Conservation (phyloP, 306 rosid species). For the Geum urbanum region DNA sequence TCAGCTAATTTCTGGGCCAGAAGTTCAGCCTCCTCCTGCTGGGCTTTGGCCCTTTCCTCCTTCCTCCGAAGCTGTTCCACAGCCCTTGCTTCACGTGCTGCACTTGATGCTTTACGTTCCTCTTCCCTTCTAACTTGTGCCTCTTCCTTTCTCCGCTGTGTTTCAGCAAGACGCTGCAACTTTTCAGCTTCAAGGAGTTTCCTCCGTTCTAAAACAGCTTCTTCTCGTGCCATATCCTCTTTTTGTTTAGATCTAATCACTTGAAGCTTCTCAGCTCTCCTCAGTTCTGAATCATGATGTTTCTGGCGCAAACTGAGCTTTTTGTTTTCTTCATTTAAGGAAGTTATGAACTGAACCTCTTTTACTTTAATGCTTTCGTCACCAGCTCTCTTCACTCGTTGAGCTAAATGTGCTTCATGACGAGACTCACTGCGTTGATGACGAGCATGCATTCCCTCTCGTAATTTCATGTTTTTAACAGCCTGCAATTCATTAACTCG, state of each 20-base stretch:
- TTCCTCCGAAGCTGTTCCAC: constrained; percentile 92
- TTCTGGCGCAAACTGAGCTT: constrained; percentile 85
- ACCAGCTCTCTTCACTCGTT: constrained; percentile 97
- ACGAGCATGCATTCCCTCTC: constrained; percentile 97
- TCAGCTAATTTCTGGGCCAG: constrained; percentile 96
- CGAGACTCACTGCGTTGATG: constrained; percentile 96
- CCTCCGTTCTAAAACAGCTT: constrained; percentile 92
- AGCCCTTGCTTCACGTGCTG: constrained; percentile 93
- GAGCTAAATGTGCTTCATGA: constrained; percentile 96
- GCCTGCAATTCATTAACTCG: constrained; percentile 93
- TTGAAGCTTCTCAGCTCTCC: constrained; percentile 98
- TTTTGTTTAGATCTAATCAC: constrained; percentile 91
- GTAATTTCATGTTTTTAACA: constrained; percentile 83
- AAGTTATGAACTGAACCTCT: constrained; percentile 94
- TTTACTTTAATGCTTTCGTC: constrained; percentile 98
- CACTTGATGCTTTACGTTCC: constrained; percentile 98
- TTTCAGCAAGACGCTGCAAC: constrained; percentile 96
- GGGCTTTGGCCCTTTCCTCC: constrained; percentile 98
- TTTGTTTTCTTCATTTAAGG: constrained; percentile 92
- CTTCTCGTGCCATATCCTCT: constrained; percentile 98
- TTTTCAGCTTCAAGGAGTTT: constrained; percentile 94
- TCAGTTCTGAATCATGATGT: constrained; percentile 92
- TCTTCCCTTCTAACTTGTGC: constrained; percentile 96
- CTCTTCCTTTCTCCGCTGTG: constrained; percentile 94
- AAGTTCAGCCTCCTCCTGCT: constrained; percentile 98